Conservation (phyloP, 2,329 filamentous ascomycete genomes). For the Coniella vitis region DNA sequence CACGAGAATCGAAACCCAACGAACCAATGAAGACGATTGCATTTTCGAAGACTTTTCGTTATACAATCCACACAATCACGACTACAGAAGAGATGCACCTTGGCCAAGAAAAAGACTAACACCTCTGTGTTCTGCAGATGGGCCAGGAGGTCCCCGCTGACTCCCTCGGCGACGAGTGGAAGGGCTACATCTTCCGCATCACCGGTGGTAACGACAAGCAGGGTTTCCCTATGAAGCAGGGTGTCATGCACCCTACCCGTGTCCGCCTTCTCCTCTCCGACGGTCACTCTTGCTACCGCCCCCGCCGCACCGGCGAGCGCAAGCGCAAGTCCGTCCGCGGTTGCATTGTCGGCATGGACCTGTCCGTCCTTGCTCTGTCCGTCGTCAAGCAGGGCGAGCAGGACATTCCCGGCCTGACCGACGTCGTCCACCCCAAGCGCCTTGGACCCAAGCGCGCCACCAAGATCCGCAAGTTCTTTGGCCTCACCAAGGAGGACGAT, state of each 20-base stretch:
- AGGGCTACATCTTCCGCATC: constrained; percentile 99
- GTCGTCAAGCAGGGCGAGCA: constrained; percentile 97
- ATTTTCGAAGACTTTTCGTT: constrained; percentile 1
- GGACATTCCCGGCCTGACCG: constrained; percentile 94
- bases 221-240: constrained; percentile 99
- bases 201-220: constrained; percentile 99
- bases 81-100: neutral
- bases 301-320: constrained; percentile 95
- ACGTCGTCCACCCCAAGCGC: constrained; percentile 97
- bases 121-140: constrained; percentile 48
- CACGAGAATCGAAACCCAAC: constrained; percentile 13
- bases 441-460: constrained; percentile 99
- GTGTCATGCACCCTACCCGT: constrained; percentile 97
- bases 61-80: neutral
- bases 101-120: constrained; percentile 17
- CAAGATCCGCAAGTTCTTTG: constrained; percentile 99
- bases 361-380: constrained; percentile 87
- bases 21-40: constrained; percentile 28
- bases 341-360: constrained; percentile 95
- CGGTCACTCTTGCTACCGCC: constrained; percentile 98
- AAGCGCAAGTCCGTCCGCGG: constrained; percentile 99
- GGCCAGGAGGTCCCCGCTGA: constrained; percentile 89
- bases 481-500: constrained; percentile 99
- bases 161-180: constrained; percentile 97
- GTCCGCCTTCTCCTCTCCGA: constrained; percentile 92